These are phyloP conservation scores for Galerina marginata DNA, from an alignment of 768 basidiomycete species.

Conservation along the genomic window DNA sequence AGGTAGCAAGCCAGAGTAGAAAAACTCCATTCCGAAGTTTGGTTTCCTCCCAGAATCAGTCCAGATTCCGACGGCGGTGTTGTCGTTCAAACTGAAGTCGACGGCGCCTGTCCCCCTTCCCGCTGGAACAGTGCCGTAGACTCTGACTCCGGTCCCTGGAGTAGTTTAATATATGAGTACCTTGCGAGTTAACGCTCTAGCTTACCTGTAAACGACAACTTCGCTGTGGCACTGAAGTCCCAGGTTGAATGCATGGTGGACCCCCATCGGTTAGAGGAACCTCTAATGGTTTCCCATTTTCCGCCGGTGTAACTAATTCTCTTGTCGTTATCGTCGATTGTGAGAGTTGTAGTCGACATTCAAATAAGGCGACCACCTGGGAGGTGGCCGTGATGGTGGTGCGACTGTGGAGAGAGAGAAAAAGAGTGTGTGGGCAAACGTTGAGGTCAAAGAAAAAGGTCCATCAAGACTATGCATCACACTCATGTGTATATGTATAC, in stretches of 20 bases:
- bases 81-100: background rate
- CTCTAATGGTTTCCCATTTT: conserved; percentile 7
- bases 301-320: conserved; percentile 5
- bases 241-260: conserved; percentile 14
- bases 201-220: conserved; percentile 7
- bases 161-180: background rate
- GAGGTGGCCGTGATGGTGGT: too few relatives aligned
- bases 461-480: too few relatives aligned
- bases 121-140: conserved; percentile 12
- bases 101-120: conserved; percentile 7
- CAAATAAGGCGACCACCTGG: too few relatives aligned
- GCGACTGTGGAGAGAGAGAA: too few relatives aligned
- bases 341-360: background rate
- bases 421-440: too few relatives aligned
- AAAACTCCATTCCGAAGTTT: conserved; percentile 1
- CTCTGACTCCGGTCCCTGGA: conserved; percentile 4
- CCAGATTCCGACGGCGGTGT: background rate
- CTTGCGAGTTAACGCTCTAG: background rate
- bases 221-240: conserved; percentile 10
- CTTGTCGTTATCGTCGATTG: conserved; percentile 16
- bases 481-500: too few relatives aligned
- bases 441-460: too few relatives aligned
- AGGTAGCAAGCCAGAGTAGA: conserved; percentile 7
- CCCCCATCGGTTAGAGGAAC: background rate
- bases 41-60: background rate